Evolutionary conservation across 2,329 filamentous ascomycete genomes (phyloP).

Genomic region (Myriosclerotinia curreyana): DNA sequence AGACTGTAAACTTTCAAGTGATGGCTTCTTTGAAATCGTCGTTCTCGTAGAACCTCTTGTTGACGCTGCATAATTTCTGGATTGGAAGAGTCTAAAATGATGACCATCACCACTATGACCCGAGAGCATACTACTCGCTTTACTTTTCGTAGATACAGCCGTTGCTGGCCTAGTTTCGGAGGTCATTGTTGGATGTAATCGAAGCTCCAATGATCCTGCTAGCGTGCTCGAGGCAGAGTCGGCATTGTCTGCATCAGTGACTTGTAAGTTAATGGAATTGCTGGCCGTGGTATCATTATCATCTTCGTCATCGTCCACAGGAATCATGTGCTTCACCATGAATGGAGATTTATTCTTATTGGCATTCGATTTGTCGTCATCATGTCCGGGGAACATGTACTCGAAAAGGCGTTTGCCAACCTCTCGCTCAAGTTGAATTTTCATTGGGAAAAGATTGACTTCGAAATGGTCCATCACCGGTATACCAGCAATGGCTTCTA

Average conservation of each 20-base stretch:
- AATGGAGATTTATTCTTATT: slow-evolving; percentile 61
- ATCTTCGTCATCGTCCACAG: slow-evolving; percentile 39
- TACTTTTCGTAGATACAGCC: slow-evolving; percentile 29
- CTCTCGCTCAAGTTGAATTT: slow-evolving; percentile 88
- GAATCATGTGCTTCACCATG: slow-evolving; percentile 51
- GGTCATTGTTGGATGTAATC: slow-evolving; percentile 77
- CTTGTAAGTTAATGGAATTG: slow-evolving; percentile 25
- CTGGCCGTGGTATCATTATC: slow-evolving; percentile 39
- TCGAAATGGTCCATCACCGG: slow-evolving; percentile 97
- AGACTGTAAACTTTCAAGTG: slow-evolving; percentile 37
- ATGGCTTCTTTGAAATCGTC: slow-evolving; percentile 36
- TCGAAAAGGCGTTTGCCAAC: slow-evolving; percentile 91
- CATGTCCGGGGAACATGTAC: slow-evolving; percentile 91
- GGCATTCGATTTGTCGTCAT: slow-evolving; percentile 39
- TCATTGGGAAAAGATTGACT: slow-evolving; percentile 87
- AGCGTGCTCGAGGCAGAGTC: slow-evolving; percentile 58
- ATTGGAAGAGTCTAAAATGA: slow-evolving; percentile 46
- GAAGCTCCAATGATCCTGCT: slow-evolving; percentile 73
- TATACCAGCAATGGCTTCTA: slow-evolving; percentile 96
- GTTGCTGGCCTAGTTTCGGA: slow-evolving; percentile 45
- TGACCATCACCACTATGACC: slow-evolving; percentile 36
- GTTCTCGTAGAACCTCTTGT: slow-evolving; percentile 27
- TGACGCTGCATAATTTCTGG: slow-evolving; percentile 32
- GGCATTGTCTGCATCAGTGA: slow-evolving; percentile 42
- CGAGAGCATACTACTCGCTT: slow-evolving; percentile 33